Conservation (phyloP, 2,329 filamentous ascomycete genomes). For the Teratosphaeria destructans region DNA sequence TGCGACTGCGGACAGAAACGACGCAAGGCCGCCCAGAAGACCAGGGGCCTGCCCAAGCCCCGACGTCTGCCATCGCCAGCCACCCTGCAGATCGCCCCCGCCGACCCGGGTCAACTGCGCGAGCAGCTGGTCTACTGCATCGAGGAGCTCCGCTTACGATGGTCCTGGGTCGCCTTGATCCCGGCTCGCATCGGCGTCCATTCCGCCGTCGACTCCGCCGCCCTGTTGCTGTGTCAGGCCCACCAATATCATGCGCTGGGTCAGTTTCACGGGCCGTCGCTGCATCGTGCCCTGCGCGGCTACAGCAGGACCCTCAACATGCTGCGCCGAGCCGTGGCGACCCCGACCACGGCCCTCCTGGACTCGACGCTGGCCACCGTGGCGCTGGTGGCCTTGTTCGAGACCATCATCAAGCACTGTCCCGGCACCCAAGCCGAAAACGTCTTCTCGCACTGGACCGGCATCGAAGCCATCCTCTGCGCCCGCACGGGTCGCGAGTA, state of each 20-base stretch:
- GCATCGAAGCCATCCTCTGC: neutral
- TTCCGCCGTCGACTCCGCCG: neutral
- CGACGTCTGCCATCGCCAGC: neutral
- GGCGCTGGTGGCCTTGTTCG: neutral
- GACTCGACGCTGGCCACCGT: neutral
- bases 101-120: neutral
- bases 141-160: neutral
- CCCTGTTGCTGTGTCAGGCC: neutral
- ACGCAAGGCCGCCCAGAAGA: neutral
- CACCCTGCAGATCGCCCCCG: neutral
- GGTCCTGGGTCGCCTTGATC: neutral
- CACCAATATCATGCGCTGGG: neutral
- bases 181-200: neutral
- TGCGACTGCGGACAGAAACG: neutral
- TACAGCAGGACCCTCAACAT: neutral
- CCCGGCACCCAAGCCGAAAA: neutral
- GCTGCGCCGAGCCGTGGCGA: neutral
- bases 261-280: neutral
- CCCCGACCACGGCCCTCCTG: neutral
- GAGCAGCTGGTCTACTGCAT: neutral
- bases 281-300: neutral
- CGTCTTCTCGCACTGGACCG: neutral
- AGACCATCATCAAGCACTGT: neutral
- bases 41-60: neutral
- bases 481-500: neutral